Conservation (phyloP, 2,329 filamentous ascomycete genomes). For the Xylariomycetidae sp. region DNA sequence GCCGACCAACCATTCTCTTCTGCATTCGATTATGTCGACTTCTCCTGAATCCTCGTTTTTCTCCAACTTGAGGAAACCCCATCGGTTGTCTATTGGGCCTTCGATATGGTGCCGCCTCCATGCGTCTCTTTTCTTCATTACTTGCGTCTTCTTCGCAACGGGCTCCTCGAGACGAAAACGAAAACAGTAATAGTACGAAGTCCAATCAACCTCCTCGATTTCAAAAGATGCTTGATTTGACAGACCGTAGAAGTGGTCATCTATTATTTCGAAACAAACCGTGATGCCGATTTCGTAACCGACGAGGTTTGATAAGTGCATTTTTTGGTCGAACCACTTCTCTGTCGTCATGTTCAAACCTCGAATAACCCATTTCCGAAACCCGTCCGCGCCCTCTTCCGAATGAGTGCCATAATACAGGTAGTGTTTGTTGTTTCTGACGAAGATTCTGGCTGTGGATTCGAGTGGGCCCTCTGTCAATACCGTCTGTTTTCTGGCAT, state of each 20-base stretch:
- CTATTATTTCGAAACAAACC: slow-evolving; percentile 67
- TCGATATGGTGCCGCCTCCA: slow-evolving; percentile 66
- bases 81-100: slow-evolving; percentile 69
- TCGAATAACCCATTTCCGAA: slow-evolving; percentile 58
- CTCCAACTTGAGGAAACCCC: slow-evolving; percentile 62
- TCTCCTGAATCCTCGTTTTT: slow-evolving; percentile 54
- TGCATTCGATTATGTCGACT: slow-evolving; percentile 60
- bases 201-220: slow-evolving; percentile 60
- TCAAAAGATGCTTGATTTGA: slow-evolving; percentile 62
- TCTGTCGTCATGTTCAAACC: slow-evolving; percentile 42
- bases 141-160: slow-evolving; percentile 33
- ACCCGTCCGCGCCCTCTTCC: slow-evolving; percentile 45
- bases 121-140: slow-evolving; percentile 41
- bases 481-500: slow-evolving; percentile 34
- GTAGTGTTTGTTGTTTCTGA: slow-evolving; percentile 56
- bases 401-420: slow-evolving; percentile 65
- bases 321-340: slow-evolving; percentile 36
- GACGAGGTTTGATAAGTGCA: slow-evolving; percentile 54
- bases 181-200: slow-evolving; percentile 64
- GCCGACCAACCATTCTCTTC: slow-evolving; percentile 59
- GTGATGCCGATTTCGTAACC: slow-evolving; percentile 63
- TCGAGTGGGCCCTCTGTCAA: slow-evolving; percentile 37
- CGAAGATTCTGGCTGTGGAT: slow-evolving; percentile 56
- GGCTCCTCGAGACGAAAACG: slow-evolving; percentile 53
- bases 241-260: slow-evolving; percentile 63